phyloP scores from a whole-genome alignment of 83 land plant species.

The Picea abies region DNA sequence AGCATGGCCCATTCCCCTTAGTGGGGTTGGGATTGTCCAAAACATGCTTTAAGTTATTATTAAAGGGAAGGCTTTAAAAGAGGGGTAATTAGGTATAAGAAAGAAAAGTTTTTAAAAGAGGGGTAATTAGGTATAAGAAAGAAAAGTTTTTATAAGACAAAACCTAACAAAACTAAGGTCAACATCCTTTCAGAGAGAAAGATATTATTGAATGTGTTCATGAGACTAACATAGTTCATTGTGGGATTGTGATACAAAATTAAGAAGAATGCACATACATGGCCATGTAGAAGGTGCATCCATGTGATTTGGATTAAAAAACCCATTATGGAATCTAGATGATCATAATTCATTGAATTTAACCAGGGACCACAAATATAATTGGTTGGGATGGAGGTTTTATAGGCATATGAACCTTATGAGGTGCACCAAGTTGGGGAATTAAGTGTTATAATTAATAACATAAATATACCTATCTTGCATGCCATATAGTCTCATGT shows the following conservation, averaged over 20 bases:
- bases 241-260: slow-evolving; percentile 55
- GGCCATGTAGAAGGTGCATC: slow-evolving; percentile 37
- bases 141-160: background rate
- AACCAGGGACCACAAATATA: slow-evolving; percentile 49
- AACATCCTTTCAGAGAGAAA: slow-evolving; percentile 4
- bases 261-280: slow-evolving; percentile 60
- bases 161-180: background rate
- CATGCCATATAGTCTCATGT: slow-evolving; percentile 52
- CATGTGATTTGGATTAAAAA: slow-evolving; percentile 47
- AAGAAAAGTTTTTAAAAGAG: too few relatives aligned
- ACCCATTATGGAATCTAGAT: slow-evolving; percentile 48
- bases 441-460: slow-evolving; percentile 76
- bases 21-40: slow-evolving; percentile 80
- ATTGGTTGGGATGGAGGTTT: slow-evolving; percentile 46
- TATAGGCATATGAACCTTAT: slow-evolving; percentile 45
- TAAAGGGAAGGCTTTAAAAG: slow-evolving; percentile 48
- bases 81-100: too few relatives aligned
- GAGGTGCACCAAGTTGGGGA: slow-evolving; percentile 38
- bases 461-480: slow-evolving; percentile 75
- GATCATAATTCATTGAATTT: slow-evolving; percentile 38
- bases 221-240: slow-evolving; percentile 46
- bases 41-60: slow-evolving; percentile 60
- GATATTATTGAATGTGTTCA: slow-evolving; percentile 55
- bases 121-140: background rate
- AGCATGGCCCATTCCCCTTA: slow-evolving; percentile 83